phyloP scores from a whole-genome alignment of 345 rosid species.

The Eucalyptus fibrosa region DNA sequence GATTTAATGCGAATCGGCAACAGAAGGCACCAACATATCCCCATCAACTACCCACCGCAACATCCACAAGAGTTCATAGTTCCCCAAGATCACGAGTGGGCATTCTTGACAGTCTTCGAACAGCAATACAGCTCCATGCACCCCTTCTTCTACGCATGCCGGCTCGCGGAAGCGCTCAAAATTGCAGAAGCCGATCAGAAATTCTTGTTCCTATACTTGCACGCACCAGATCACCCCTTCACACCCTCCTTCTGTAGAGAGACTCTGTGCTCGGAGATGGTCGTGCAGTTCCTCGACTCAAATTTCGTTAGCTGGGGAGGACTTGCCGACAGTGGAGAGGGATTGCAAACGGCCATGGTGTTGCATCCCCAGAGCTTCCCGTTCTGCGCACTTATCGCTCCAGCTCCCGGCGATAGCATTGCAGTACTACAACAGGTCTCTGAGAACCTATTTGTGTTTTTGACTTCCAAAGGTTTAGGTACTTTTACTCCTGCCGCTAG shows the following conservation, averaged over 20 bases:
- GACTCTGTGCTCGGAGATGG: constrained; percentile 40
- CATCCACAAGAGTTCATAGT: constrained; percentile 2
- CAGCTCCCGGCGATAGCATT: constrained; percentile 20
- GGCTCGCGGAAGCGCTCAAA: constrained; percentile 27
- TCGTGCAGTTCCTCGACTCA: constrained; percentile 38
- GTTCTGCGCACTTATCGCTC: constrained; percentile 42
- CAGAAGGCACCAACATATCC: constrained; percentile 16
- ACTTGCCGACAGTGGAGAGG: constrained; percentile 33
- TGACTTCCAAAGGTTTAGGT: not conserved
- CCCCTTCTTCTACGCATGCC: constrained; percentile 42
- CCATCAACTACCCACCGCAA: constrained; percentile 2
- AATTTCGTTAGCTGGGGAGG: constrained; percentile 53
- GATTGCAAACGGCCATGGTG: constrained; percentile 25
- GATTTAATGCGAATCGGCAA: constrained; percentile 8
- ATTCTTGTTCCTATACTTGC: constrained; percentile 48
- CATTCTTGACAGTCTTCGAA: constrained; percentile 33
- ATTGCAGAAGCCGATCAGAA: constrained; percentile 38
- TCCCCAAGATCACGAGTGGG: constrained; percentile 22
- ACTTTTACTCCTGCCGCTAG: not conserved
- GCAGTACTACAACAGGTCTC: constrained; percentile 48
- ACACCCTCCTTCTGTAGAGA: constrained; percentile 41
- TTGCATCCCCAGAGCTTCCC: constrained; percentile 37
- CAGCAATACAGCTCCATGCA: constrained; percentile 36
- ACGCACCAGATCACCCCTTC: constrained; percentile 40
- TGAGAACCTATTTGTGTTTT: not conserved